A percentile compares a stretch with the other conserved stretches of the same genome.
phyloP scores from a whole-genome alignment of 768 basidiomycete genomes.

The Polyporus arcularius region DNA sequence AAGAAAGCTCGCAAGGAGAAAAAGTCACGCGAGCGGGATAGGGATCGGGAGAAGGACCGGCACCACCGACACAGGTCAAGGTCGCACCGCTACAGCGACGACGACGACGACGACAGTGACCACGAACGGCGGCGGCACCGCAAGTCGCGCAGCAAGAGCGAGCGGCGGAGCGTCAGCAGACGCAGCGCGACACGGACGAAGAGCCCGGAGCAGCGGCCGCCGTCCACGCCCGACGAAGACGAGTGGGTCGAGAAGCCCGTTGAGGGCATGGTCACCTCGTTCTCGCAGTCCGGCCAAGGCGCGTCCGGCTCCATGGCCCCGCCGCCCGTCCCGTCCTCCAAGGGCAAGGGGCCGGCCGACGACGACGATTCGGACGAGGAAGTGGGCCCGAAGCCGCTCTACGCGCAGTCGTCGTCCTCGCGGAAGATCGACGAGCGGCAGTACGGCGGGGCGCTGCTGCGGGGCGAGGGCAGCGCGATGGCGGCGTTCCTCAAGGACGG shows the following conservation, averaged over 20 bases:
- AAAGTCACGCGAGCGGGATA: constrained; percentile 43
- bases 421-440: constrained; percentile 73
- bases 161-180: constrained; percentile 27
- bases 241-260: constrained; percentile 69
- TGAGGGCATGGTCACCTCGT: constrained; percentile 17
- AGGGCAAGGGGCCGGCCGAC: constrained; percentile 14
- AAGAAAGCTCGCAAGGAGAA: constrained; percentile 55
- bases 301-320: constrained; percentile 23
- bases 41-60: constrained; percentile 19
- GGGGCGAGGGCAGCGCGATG: constrained; percentile 98
- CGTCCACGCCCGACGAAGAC: constrained; percentile 43
- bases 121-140: constrained; percentile 38
- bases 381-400: constrained; percentile 77
- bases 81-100: constrained; percentile 38
- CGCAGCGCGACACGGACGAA: constrained; percentile 29
- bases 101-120: constrained; percentile 28
- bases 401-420: constrained; percentile 39
- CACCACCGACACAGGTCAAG: constrained; percentile 34
- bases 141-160: constrained; percentile 31
- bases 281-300: constrained; percentile 25
- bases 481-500: constrained; percentile 90
- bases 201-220: constrained; percentile 31
- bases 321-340: constrained; percentile 20
- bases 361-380: constrained; percentile 57
- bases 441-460: constrained; percentile 87